Conservation (phyloP, 768 basidiomycete species). For the Hydnomerulius pinastri region DNA sequence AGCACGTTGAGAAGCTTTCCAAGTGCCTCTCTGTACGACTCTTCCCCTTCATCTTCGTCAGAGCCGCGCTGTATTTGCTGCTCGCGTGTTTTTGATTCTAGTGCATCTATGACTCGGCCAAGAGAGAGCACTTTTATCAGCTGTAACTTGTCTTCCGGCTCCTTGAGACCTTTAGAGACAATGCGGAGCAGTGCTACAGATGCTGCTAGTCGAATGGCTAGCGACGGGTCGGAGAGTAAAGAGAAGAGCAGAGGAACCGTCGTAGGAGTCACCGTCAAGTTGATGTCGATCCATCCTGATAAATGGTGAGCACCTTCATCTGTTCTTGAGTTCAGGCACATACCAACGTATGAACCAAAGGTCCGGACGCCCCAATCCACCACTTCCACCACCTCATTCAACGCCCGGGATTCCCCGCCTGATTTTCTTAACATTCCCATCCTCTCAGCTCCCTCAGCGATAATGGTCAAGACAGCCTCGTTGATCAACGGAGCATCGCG, state of each 20-base stretch:
- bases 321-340: constrained; percentile 35
- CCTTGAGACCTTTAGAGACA: constrained; percentile 91
- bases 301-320: constrained; percentile 1
- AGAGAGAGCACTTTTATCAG: constrained; percentile 88
- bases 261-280: constrained; percentile 87
- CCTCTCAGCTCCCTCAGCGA: constrained; percentile 67
- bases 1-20: constrained; percentile 81
- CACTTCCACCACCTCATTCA: constrained; percentile 68
- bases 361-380: constrained; percentile 93
- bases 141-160: constrained; percentile 85
- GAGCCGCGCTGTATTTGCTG: constrained; percentile 67
- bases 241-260: constrained; percentile 85
- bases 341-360: constrained; percentile 92
- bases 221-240: constrained; percentile 73
- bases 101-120: constrained; percentile 74
- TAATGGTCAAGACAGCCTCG: constrained; percentile 81
- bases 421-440: constrained; percentile 55
- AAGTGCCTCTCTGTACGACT: constrained; percentile 85
- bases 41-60: constrained; percentile 82
- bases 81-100: constrained; percentile 74
- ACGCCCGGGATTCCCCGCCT: constrained; percentile 47
- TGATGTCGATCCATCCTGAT: constrained; percentile 97
- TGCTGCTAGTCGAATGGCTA: constrained; percentile 82
- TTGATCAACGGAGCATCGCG: constrained; percentile 86
- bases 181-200: constrained; percentile 80